Base-by-base conservation (phyloP, 306 rosid genomes). In the Erythrophleum fordii region DNA sequence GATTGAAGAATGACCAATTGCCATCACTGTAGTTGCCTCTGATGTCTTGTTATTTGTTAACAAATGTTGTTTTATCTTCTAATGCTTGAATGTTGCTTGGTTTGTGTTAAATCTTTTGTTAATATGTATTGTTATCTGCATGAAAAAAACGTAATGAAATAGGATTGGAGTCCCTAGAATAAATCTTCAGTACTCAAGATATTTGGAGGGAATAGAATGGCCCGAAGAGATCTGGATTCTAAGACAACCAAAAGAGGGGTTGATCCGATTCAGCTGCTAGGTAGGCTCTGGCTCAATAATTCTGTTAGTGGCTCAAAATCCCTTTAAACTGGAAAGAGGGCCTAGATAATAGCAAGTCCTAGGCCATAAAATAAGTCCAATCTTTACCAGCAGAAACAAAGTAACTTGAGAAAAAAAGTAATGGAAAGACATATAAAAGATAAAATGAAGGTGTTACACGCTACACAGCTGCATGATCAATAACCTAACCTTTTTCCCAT, bases 41-140 rank as follows among this genome's bases (percentile, higher is more conserved):
- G n/a, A 35, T 34, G 49, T 25, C 16, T 67, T 41, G 5, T 80
- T 52, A 72, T 29, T 55, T 29, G 6, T 79, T 44, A 55, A 46
- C 25, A 75, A 41, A 29, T 62, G 31, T 11, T 56, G 14, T 48
- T 4, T 10, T 12, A 13, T 62, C 41, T 11, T 20, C 37, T 42
- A 45, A 55, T 70, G 12, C 79, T 41, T 51, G 65, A 53, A 23
- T 55, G 73, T 81, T 55, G 55, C 68, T 71, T 53, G 53, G 61
- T 53, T 80, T 26, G 26, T 44, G 56, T 52, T 46, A 45, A 46
- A 45, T 46, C 16, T 20, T 67, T 41, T 41, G 72, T 9, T n/a
- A 14, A 3, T 13, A 45, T 45, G 11, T 69, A 5, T 1, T 69
- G 55, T 25, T 9, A 56, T 17, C 28, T 23, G 17, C 17, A 11